Percentiles rank a stretch among this genome's conserved stretches.
phyloP scores from a whole-genome alignment of 2,329 filamentous ascomycete species.

The Nigrospora osmanthi region DNA sequence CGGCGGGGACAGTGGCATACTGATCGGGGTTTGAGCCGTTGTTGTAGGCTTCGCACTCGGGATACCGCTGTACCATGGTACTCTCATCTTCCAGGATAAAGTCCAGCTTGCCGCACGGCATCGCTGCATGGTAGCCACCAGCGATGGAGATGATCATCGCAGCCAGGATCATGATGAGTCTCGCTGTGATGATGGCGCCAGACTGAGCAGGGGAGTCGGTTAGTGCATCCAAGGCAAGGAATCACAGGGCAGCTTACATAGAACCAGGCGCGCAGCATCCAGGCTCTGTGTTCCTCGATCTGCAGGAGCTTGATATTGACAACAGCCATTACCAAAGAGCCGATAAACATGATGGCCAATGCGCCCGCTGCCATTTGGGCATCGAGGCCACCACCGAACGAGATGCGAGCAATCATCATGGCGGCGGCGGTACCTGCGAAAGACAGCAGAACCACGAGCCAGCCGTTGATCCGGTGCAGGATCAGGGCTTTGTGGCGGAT shows the following conservation, averaged over 20 bases:
- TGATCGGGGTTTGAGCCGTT: constrained; percentile 15
- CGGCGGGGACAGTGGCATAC: constrained; percentile 22
- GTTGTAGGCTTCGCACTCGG: constrained; percentile 33
- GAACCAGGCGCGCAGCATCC: constrained; percentile 50
- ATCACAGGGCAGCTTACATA: constrained; percentile 22
- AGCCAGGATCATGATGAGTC: constrained; percentile 37
- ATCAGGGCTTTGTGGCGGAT: constrained; percentile 38
- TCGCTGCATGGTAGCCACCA: constrained; percentile 15
- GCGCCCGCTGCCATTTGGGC: constrained; percentile 35
- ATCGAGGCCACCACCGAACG: constrained; percentile 44
- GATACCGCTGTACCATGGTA: constrained; percentile 27
- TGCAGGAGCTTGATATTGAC: constrained; percentile 52
- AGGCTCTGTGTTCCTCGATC: constrained; percentile 54
- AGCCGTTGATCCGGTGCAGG: constrained; percentile 54
- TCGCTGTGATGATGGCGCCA: constrained; percentile 43
- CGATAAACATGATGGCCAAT: constrained; percentile 34
- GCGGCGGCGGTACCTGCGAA: constrained; percentile 37
- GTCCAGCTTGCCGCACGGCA: constrained; percentile 40
- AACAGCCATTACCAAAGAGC: constrained; percentile 36
- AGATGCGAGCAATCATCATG: constrained; percentile 41
- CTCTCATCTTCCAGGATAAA: constrained; percentile 24
- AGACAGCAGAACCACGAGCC: constrained; percentile 40
- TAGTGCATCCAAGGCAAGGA: not conserved
- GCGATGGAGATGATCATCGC: constrained; percentile 26
- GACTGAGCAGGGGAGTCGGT: constrained; percentile 20